These are phyloP conservation scores for Sporothrix protearum DNA, from an alignment of 2,329 filamentous ascomycete genomes.

Conservation along the genomic window DNA sequence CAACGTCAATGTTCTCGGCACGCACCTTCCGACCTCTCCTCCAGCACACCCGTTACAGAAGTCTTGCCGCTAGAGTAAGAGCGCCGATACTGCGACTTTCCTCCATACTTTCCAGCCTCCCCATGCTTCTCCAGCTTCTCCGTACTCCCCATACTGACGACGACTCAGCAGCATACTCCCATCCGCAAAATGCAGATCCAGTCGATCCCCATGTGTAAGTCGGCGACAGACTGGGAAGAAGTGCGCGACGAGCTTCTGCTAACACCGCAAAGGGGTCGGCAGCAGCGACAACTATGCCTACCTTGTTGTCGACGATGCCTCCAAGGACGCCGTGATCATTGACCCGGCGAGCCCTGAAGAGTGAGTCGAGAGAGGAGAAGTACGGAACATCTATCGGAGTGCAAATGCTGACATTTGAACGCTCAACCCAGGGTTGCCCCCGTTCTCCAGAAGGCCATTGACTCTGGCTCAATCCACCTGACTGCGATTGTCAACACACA, in stretches of 20 bases:
- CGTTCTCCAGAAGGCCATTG: constrained; percentile 68
- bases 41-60: neutral
- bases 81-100: neutral
- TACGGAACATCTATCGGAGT: neutral
- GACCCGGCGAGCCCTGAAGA: constrained; percentile 77
- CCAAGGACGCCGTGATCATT: constrained; percentile 72
- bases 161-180: constrained; percentile 35
- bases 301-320: constrained; percentile 72
- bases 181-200: constrained; percentile 73
- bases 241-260: neutral
- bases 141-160: neutral
- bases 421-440: constrained; percentile 51
- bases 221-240: too few species aligned
- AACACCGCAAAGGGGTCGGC: constrained; percentile 61
- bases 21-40: constrained; percentile 14
- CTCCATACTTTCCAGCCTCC: too few species aligned
- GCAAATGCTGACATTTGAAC: neutral
- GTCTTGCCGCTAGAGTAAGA: constrained; percentile 6
- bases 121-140: too few species aligned
- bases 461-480: constrained; percentile 71
- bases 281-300: constrained; percentile 82
- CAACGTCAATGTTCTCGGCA: constrained; percentile 17
- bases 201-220: constrained; percentile 83
- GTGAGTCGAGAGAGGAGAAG: constrained; percentile 45
- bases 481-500: constrained; percentile 94